A percentile compares a stretch with the other conserved stretches of the same genome.
Conservation (phyloP, 805 yeast genomes). For the Yamadazyma insecticola region DNA sequence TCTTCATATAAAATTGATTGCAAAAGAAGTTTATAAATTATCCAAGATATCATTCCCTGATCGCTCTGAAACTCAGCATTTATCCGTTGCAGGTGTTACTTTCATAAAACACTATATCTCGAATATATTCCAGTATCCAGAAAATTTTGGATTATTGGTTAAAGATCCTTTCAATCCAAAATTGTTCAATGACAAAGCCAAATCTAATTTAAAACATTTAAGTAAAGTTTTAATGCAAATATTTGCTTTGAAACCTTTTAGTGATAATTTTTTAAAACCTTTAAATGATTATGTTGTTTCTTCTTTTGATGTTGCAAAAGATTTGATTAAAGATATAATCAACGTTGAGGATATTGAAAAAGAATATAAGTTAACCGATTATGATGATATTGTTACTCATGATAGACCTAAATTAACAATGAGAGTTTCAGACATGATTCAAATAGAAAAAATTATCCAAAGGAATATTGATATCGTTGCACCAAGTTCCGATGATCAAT, state of each 20-base stretch:
- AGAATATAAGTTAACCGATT: constrained; percentile 56
- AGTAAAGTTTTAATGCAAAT: constrained; percentile 60
- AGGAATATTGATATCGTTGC: constrained; percentile 41
- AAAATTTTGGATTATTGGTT: constrained; percentile 48
- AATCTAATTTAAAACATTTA: constrained; percentile 52
- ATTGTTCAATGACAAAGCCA: constrained; percentile 15
- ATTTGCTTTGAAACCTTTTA: constrained; percentile 65
- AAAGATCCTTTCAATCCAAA: constrained; percentile 23
- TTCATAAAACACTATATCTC: constrained; percentile 50
- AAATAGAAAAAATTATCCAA: constrained; percentile 40
- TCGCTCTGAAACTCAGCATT: constrained; percentile 53
- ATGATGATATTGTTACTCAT: constrained; percentile 58
- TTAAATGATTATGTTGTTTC: constrained; percentile 65
- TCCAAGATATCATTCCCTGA: constrained; percentile 52
- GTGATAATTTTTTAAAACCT: constrained; percentile 71
- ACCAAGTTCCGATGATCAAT: constrained; percentile 51
- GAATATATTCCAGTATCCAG: constrained; percentile 46
- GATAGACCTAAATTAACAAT: constrained; percentile 44
- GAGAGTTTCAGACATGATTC: constrained; percentile 43
- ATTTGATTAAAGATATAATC: constrained; percentile 44
- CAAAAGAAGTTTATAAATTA: constrained; percentile 28
- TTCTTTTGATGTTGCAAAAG: constrained; percentile 43
- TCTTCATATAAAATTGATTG: constrained; percentile 29
- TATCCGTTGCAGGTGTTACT: constrained; percentile 66
- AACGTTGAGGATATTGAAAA: constrained; percentile 54